Evolutionary conservation across 108 stramenopile species (phyloP).

Genomic region (Pseudonitzschia delicatissima): DNA sequence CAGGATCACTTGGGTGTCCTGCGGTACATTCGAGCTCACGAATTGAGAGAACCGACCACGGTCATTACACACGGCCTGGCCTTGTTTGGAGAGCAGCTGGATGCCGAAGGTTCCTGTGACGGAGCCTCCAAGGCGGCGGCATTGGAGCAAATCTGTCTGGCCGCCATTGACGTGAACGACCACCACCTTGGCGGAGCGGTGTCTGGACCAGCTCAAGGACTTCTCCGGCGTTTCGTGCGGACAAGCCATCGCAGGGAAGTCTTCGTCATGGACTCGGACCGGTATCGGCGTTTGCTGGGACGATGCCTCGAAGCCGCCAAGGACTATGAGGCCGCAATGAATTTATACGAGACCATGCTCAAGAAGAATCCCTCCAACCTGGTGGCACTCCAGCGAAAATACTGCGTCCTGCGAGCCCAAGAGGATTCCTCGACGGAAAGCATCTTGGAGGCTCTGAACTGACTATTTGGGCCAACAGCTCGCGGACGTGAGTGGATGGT

Average conservation of each 20-base stretch:
- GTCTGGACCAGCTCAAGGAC: background rate
- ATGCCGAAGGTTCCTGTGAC: constrained; percentile 17
- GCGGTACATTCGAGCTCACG: constrained; percentile 72
- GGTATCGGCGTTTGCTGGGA: constrained; percentile 67
- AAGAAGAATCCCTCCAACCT: constrained; percentile 74
- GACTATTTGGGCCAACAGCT: constrained; percentile 56
- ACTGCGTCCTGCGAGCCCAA: constrained; percentile 61
- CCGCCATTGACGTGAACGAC: constrained; percentile 57
- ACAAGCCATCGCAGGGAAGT: too few species aligned
- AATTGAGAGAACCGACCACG: constrained; percentile 61
- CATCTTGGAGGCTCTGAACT: constrained; percentile 53
- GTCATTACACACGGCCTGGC: constrained; percentile 56
- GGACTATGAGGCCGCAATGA: constrained; percentile 46
- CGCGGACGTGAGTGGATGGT: constrained; percentile 70
- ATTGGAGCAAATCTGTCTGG: constrained; percentile 69
- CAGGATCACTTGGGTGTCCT: constrained; percentile 71
- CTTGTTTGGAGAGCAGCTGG: constrained; percentile 39
- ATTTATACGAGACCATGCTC: constrained; percentile 64
- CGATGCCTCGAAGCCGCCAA: constrained; percentile 67
- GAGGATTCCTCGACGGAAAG: constrained; percentile 31
- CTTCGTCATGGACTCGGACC: constrained; percentile 47
- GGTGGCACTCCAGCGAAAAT: constrained; percentile 75
- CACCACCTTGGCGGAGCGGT: constrained; percentile 12
- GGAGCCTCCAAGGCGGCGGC: constrained; percentile 51
- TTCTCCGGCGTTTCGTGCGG: too few species aligned